Conservation (phyloP, 768 basidiomycete genomes). For the Kwoniella bestiolae region DNA sequence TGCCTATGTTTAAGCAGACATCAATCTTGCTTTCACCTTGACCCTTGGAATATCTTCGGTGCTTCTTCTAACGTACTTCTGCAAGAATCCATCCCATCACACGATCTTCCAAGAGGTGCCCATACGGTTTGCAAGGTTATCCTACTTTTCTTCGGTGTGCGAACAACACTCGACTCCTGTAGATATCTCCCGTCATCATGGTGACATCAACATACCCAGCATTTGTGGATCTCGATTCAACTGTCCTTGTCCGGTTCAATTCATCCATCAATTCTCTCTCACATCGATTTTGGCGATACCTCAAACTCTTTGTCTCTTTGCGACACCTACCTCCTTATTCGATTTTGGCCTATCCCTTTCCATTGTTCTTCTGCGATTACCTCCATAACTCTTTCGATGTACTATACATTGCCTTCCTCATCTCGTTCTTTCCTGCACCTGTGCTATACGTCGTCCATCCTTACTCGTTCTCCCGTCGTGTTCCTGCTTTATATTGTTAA, state of each 20-base stretch:
- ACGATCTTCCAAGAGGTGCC: background rate
- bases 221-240: background rate
- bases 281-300: background rate
- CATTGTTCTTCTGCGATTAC: no score
- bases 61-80: background rate
- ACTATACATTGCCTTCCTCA: background rate
- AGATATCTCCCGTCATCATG: background rate
- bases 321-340: background rate
- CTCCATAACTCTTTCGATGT: background rate
- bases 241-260: no score
- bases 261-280: background rate
- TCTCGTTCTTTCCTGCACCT: background rate
- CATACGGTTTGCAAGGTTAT: background rate
- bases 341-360: no score
- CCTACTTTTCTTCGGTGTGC: background rate
- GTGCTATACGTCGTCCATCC: background rate
- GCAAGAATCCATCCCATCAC: background rate
- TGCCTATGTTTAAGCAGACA: no score
- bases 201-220: background rate
- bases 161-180: background rate
- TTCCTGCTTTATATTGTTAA: background rate
- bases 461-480: background rate
- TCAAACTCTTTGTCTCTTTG: background rate
- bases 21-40: background rate
- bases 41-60: background rate